Percentiles rank a stretch among this genome's conserved stretches.
phyloP scores from a whole-genome alignment of 495 filamentous ascomycete species.

The Daldinia decipiens region DNA sequence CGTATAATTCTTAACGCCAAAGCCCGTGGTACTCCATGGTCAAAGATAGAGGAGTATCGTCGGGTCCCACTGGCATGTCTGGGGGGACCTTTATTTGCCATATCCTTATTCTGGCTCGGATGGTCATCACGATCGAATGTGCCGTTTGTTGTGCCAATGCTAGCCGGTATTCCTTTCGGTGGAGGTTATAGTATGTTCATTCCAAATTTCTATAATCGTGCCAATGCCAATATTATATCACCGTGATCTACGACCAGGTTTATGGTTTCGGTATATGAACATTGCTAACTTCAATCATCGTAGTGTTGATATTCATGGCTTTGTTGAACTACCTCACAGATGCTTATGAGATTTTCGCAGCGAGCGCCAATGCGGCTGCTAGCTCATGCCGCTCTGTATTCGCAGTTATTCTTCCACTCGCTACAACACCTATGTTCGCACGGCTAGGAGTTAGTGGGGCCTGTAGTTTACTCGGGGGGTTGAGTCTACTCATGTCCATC shows the following conservation, averaged over 20 bases:
- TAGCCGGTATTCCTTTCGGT: slow-evolving; percentile 75
- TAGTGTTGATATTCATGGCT: slow-evolving; percentile 67
- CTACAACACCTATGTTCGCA: slow-evolving; percentile 53
- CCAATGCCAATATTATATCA: too few relatives aligned
- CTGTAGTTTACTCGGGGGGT: slow-evolving; percentile 52
- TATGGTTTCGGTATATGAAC: neutral
- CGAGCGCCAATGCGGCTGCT: slow-evolving; percentile 73
- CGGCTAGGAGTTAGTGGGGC: slow-evolving; percentile 51
- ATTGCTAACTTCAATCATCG: slow-evolving; percentile 8
- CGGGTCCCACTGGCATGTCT: slow-evolving; percentile 75
- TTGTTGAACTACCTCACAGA: slow-evolving; percentile 79
- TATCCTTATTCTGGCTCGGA: slow-evolving; percentile 77
- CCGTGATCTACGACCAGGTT: too few relatives aligned
- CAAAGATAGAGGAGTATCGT: slow-evolving; percentile 64
- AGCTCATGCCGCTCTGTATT: slow-evolving; percentile 68
- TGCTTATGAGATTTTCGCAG: slow-evolving; percentile 78
- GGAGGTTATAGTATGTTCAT: slow-evolving; percentile 65
- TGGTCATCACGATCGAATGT: slow-evolving; percentile 68
- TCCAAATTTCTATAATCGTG: slow-evolving; percentile 35
- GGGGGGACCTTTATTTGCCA: slow-evolving; percentile 69
- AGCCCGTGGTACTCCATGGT: slow-evolving; percentile 47
- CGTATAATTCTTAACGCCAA: slow-evolving; percentile 42
- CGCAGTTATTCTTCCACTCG: slow-evolving; percentile 68
- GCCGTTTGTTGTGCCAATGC: slow-evolving; percentile 70
- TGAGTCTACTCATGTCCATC: slow-evolving; percentile 52